phyloP scores from a whole-genome alignment of 306 rosid species.

The Medicago truncatula region MtrunA17r5.0-ANR NC_053042.1:55826001-55826500 shows the following conservation, averaged over 20 bases:
- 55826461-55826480: slow-evolving; percentile 35
- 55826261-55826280: slow-evolving; percentile 99
- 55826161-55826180: slow-evolving; percentile 98
- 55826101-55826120: slow-evolving; percentile 29
- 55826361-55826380: slow-evolving; percentile 96
- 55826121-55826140: background rate
- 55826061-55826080: slow-evolving; percentile 99
- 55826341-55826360: slow-evolving; percentile 99
- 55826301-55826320: slow-evolving; percentile 99
- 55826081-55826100: slow-evolving; percentile 75
- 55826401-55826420: slow-evolving; percentile 90
- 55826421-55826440: slow-evolving; percentile 69
- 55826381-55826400: slow-evolving; percentile 95
- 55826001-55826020: slow-evolving; percentile 99
- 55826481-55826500: slow-evolving; percentile 31
- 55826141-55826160: slow-evolving; percentile 49
- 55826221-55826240: slow-evolving; percentile 67
- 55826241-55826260: slow-evolving; percentile 99
- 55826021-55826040: slow-evolving; percentile 98
- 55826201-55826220: slow-evolving; percentile 94
- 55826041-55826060: slow-evolving; percentile 99
- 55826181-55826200: slow-evolving; percentile 92
- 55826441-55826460: slow-evolving; percentile 39
- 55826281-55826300: slow-evolving; percentile 99
- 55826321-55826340: slow-evolving; percentile 95